Conservation (phyloP, 2,329 filamentous ascomycete genomes). For the Verticillium tricorpus region DNA sequence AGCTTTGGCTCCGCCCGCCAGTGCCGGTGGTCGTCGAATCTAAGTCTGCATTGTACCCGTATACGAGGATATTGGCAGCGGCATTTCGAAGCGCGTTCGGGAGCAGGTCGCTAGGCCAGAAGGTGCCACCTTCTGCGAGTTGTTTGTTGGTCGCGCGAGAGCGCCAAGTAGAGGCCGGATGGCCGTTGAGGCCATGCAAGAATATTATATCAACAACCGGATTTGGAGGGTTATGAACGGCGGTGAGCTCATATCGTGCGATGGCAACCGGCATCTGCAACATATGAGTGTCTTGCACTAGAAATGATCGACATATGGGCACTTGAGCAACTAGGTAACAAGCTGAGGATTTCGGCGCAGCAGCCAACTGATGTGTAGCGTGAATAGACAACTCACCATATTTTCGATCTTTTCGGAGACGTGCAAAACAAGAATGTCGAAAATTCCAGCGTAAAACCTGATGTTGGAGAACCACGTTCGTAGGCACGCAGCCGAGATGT, state of each 20-base stretch:
- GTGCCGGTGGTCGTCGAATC: constrained; percentile 28
- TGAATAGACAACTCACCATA: no score
- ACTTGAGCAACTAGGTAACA: no score
- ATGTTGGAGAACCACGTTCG: no score
- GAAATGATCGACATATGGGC: no score
- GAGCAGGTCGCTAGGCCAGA: constrained; percentile 67
- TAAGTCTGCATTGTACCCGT: constrained; percentile 70
- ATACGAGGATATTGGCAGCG: constrained; percentile 62
- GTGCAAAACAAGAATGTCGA: no score
- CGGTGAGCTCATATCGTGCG: constrained; percentile 53
- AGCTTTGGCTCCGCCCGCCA: constrained; percentile 58
- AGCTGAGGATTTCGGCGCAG: no score
- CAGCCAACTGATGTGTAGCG: no score
- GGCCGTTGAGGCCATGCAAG: constrained; percentile 42
- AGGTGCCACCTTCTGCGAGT: constrained; percentile 34
- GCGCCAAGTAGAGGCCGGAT: constrained; percentile 58
- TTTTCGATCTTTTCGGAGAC: no score
- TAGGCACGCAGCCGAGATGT: no score
- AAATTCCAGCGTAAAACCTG: no score
- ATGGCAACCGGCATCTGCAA: constrained; percentile 40
- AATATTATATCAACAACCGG: constrained; percentile 63
- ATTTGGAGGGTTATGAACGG: constrained; percentile 54
- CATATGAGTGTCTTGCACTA: no score
- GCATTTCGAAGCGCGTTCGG: constrained; percentile 50
- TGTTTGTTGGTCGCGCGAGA: constrained; percentile 26